Evolutionary conservation across 352 stramenopile species (phyloP), one percentile per base, ranked within the genome.

Genomic region (Phytophthora colocasiae): DNA sequence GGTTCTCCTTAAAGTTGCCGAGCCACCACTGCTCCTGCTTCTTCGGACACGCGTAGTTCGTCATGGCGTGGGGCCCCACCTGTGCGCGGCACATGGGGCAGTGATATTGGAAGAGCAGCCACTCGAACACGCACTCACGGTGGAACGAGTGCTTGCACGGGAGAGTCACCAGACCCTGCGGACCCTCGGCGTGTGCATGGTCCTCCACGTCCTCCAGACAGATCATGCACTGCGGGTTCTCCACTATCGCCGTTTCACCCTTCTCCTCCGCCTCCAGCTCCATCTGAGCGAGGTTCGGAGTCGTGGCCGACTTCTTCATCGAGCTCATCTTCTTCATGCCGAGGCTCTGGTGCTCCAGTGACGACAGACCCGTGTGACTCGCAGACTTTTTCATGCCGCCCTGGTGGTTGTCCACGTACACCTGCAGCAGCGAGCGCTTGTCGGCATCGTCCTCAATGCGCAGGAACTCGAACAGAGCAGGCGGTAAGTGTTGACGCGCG

Each of bases 111-210:
- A 90, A 85, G 32, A 85, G 53, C 22, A 93, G 65, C 85, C 83
- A 92, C 74, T 91, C 78, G 43, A 88, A 91, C 22, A 93, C 70
- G 64, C 85, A 93, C 48, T 87, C 78, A 12, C 85, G 81, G 71
- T 92, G 85, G 69, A 92, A 93, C 31, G 76, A 70, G 63, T 93
- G 85, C 36, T 77, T 76, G 71, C 85, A 93, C 29, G 77, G 80
- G 15, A 93, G 71, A 27, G 72, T 74, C 52, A 81, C 69, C 19
- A 87, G 52, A 49, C 66, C 60, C 29, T 73, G 54, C 22, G 66
- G 50, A 9, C 69, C 48, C 6, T 69, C 53, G 17, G 59, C 53
- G 1, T 79, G 65, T 22, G 63, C 57, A 14, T 63, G 41, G 34
- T 63, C 51, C 54, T 84, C 70, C 47, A 73, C 64, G 29, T 75